These are phyloP conservation scores for Xylariales sp. DNA, from an alignment of 2,329 filamentous ascomycete genomes.

Conservation along the genomic window DNA sequence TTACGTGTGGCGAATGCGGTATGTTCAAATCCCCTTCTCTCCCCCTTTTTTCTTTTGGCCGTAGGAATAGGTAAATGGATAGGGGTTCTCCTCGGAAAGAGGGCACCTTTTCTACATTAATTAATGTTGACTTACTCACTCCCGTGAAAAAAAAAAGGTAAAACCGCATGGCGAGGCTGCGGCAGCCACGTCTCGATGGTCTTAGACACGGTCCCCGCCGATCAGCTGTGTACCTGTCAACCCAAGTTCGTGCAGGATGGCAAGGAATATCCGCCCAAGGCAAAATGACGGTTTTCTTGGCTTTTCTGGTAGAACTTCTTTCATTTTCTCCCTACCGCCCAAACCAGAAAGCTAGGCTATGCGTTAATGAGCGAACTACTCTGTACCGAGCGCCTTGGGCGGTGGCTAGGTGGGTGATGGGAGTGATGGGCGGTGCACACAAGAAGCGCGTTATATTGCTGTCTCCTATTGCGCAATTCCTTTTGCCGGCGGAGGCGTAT, in stretches of 20 bases:
- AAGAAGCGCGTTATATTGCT: no score
- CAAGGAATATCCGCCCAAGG: conserved; percentile 74
- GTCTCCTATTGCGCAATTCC: no score
- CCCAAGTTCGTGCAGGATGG: conserved; percentile 71
- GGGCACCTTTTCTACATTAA: neutral
- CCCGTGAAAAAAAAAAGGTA: conserved; percentile 55
- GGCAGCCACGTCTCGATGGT: conserved; percentile 70
- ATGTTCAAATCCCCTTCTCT: conserved; percentile 49
- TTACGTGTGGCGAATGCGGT: conserved; percentile 72
- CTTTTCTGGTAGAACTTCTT: conserved; percentile 18
- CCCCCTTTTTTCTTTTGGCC: neutral
- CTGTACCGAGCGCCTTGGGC: no score
- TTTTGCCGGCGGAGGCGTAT: no score
- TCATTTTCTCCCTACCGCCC: neutral
- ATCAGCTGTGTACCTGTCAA: conserved; percentile 73
- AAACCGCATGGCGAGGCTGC: conserved; percentile 74
- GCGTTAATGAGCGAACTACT: neutral
- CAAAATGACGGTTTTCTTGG: conserved; percentile 43
- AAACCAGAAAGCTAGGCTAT: neutral
- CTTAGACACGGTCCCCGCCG: conserved; percentile 68
- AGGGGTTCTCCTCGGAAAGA: neutral
- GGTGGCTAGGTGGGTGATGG: no score
- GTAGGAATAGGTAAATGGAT: neutral
- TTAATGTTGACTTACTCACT: conserved; percentile 1
- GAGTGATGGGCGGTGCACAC: no score